phyloP scores from a whole-genome alignment of 164 flowering plant genomes.

The Houttuynia cordata region DNA sequence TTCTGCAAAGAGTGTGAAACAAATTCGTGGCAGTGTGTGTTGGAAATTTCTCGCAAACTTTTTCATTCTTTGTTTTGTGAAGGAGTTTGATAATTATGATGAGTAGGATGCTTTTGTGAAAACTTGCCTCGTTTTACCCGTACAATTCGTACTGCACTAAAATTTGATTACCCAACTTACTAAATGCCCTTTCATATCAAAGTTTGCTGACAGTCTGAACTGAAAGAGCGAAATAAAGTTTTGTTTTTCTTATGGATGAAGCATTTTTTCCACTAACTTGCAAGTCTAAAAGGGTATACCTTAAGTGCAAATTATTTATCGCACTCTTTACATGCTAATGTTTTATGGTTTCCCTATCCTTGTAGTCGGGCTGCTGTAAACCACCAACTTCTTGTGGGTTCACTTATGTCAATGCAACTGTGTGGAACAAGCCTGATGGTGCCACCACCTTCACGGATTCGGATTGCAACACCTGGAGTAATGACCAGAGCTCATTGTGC shows the following conservation, averaged over 20 bases:
- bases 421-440: conserved; percentile 18
- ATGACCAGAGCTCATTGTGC: conserved; percentile 22
- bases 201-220: no score
- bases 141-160: no score
- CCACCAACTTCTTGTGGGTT: conserved; percentile 39
- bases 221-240: no score
- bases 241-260: neutral
- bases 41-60: no score
- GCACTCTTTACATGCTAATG: neutral
- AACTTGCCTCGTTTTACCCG: no score
- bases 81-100: no score
- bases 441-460: conserved; percentile 4
- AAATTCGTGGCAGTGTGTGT: no score
- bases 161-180: no score
- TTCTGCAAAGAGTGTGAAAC: no score
- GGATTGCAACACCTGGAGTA: conserved; percentile 32
- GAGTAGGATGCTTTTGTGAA: no score
- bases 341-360: neutral
- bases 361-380: conserved; percentile 66
- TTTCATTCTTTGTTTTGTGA: no score
- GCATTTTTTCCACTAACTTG: neutral
- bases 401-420: conserved; percentile 23
- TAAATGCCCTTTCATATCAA: no score
- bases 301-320: neutral
- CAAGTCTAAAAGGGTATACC: neutral